Percentiles rank a stretch among this genome's conserved stretches.
Conservation (phyloP, 148 eudicot species). For the Chenopodium formosanum region DNA sequence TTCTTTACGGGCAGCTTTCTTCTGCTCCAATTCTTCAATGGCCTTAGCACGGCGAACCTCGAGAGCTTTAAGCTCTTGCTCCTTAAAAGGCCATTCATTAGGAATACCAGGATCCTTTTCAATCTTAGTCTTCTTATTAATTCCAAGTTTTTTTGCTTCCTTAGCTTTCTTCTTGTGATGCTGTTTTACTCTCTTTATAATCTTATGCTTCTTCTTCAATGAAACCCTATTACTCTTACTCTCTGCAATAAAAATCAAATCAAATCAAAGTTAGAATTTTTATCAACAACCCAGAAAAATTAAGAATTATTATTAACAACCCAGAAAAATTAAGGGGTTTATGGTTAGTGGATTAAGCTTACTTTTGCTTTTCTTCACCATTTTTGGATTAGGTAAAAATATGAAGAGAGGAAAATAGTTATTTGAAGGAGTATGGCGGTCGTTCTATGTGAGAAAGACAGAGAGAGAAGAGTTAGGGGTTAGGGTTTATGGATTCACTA, state of each 20-base stretch:
- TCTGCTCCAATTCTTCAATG: conserved; percentile 70
- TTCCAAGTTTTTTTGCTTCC: conserved; percentile 82
- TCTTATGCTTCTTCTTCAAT: conserved; percentile 77
- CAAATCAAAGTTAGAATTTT: neutral
- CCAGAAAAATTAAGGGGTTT: neutral
- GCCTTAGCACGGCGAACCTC: conserved; percentile 72
- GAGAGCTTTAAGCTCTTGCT: conserved; percentile 88
- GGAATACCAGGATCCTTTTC: conserved; percentile 97
- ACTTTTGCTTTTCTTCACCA: conserved; percentile 89
- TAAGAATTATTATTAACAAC: neutral
- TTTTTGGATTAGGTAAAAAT: conserved; percentile 7
- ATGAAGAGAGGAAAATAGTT: too few relatives aligned
- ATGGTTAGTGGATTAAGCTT: conserved; percentile 2
- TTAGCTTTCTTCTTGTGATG: conserved; percentile 92
- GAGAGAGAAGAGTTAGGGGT: neutral
- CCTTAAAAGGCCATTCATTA: conserved; percentile 97
- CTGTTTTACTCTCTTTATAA: conserved; percentile 74
- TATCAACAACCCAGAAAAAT: neutral
- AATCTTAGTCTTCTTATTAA: conserved; percentile 53
- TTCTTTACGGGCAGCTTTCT: conserved; percentile 94
- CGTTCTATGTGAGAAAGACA: too few relatives aligned
- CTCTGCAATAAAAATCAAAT: conserved; percentile 40
- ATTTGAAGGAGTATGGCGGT: too few relatives aligned
- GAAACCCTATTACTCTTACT: conserved; percentile 84
- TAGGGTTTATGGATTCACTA: conserved; percentile 4